Base-by-base conservation (phyloP, 208 protist genomes). In the Crithidia brevicula region DNA sequence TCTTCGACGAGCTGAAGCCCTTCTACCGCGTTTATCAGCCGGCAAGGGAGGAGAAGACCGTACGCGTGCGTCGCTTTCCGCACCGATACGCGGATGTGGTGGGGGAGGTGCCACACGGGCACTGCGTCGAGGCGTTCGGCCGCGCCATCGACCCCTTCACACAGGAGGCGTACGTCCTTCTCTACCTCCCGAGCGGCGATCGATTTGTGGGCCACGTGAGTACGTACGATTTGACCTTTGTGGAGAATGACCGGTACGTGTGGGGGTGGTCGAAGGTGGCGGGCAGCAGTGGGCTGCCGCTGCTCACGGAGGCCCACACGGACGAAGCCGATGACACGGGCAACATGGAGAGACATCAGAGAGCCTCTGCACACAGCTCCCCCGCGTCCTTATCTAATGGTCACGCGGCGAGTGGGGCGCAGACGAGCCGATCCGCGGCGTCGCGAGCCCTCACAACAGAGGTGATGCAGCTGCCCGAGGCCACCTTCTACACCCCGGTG, bases 201-300 rank as follows among this genome's bases (percentile, higher is more conserved):
- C 77, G 15, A 40, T 74, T 60, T 58, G 50, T 40, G 11, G 23
- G 22, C 33, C 61, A 85, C 34, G 49, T 82, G 0, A 34, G 61
- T 42, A 74, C 74, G 18, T 89, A 89, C 64, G 57, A 65, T 3
- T 67, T 94, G 7, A 64, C 36, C 9, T 79, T 51, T 43, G 50
- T 74, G 38, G 77, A 76, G 16, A 56, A 59, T n/a, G 67, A 56
- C 10, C 76, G 66, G 36, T 88, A 75, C 61, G 46, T 90, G n/a
- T 94, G 88, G 88, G 88, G 88, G 6, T 94, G 88, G 88, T 87
- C 85, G 25, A 91, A 91, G 61, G 65, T 91, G 36, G 49, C 73
- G 2, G 80, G 85, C 10, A 67, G 67, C 23, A 87, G 74, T 50
- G 85, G 85, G 15, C 58, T 85, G 1, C 57, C 70, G 10, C 66